phyloP scores from a whole-genome alignment of 2,329 filamentous ascomycete species.

The Paraconiothyrium brasiliense region DNA sequence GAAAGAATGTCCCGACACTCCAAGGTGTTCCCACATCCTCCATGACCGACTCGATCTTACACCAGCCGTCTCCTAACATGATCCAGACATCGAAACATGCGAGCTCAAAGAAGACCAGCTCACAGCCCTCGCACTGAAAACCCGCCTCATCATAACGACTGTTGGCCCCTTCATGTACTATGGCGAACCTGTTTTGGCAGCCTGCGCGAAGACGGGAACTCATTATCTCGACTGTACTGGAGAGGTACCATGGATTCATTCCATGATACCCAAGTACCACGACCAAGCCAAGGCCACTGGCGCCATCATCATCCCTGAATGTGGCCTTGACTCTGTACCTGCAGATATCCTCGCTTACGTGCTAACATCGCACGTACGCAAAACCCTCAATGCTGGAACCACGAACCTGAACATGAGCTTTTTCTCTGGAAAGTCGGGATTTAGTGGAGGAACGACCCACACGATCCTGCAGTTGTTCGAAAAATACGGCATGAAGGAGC shows the following conservation, averaged over 20 bases:
- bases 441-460: slow-evolving; percentile 68
- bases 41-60: neutral
- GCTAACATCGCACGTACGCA: slow-evolving; percentile 62
- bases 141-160: slow-evolving; percentile 67
- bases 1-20: neutral
- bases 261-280: slow-evolving; percentile 70
- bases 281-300: slow-evolving; percentile 66
- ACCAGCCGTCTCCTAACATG: neutral
- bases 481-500: slow-evolving; percentile 56
- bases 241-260: slow-evolving; percentile 70
- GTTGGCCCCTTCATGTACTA: slow-evolving; percentile 72
- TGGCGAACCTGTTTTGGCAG: slow-evolving; percentile 71
- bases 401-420: slow-evolving; percentile 62
- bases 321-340: slow-evolving; percentile 69
- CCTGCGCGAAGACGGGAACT: slow-evolving; percentile 70
- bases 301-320: slow-evolving; percentile 69
- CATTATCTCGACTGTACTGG: slow-evolving; percentile 75
- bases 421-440: slow-evolving; percentile 59
- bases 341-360: slow-evolving; percentile 66
- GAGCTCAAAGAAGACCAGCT: slow-evolving; percentile 61
- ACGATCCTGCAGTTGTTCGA: slow-evolving; percentile 70
- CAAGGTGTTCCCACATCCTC: neutral
- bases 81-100: slow-evolving; percentile 51
- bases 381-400: slow-evolving; percentile 60
- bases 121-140: slow-evolving; percentile 62